Base-by-base conservation (phyloP, 2,329 filamentous ascomycete species). In the Phyllosticta capitalensis region DNA sequence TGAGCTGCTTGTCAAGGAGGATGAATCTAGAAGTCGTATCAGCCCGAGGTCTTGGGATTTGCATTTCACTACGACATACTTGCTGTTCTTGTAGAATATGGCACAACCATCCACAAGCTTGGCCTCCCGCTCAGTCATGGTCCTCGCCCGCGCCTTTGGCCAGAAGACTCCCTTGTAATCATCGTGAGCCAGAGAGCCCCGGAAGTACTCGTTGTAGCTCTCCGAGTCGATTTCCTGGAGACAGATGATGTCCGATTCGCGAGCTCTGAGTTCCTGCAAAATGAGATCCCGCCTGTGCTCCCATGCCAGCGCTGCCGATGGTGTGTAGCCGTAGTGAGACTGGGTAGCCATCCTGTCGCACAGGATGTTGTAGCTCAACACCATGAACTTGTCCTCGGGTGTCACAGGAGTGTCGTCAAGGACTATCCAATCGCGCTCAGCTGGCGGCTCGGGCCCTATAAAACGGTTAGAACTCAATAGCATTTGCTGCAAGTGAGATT, bases 151-250 rank as follows among this genome's bases (percentile, higher is more conserved):
- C 50, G 89, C 87, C 72, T 95, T 92, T 52, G 92, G 90, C 83
- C 88, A 96, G 70, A 92, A 95, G 2, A 96, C 86, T 22, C 94
- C 92, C 76, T 91, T 95, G 81, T 97, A 99, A 64, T 92, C 91
- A 67, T 88, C 81, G 66, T 90, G 86, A 2, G 90, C 90, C 61
- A 99, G 81, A 62, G 90, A 84, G n/a, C 89, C 88, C 62, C 88
- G 85, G 77, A 97, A 94, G 68, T 88, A 95, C 62, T 92, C 89
- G 69, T 95, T 88, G 77, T 95, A 96, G 58, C 88, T 92, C 67
- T 95, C 90, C 58, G 87, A 87, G 58, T 95, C 92, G 49, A 97
- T 89, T 72, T 99, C 94, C 71, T 99, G 94, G 52, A 99, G 78
- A 70, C 91, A 95, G 56, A 97, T 79, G 67, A 99, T 89, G 74